Evolutionary conservation across 2,329 filamentous ascomycete genomes (phyloP), one percentile per base, ranked within the genome.

Genomic region (Ophiostoma australiae): DNA sequence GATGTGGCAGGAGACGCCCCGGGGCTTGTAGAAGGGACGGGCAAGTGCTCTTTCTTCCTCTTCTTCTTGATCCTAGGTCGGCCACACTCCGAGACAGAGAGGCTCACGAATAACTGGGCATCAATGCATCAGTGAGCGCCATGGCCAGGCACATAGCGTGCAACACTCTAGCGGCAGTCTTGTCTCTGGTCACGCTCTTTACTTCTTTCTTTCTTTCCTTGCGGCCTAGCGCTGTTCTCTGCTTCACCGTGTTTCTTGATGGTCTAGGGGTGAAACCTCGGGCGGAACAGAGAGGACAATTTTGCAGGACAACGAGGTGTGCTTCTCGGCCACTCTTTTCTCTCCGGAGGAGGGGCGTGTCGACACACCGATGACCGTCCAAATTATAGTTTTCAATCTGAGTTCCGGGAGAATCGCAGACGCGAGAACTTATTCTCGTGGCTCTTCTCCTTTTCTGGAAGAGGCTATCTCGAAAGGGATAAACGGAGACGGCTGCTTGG

Each of bases 351-450:
- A n/a, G 13, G 5, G 2, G 68, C 31, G 35, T 23, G 52, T 58
- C 23, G 35, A 55, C 8, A 4, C 1, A 75, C 76, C 74, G 6
- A 73, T 78, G 77, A 79, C 72, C 73, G 73, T 68, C 73, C 72
- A 71, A 70, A 69, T 67, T 72, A 73, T 80, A 80, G 79, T 80
- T 80, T 80, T 80, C 79, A 80, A 80, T 80, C 79, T 74, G 79
- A 80, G 79, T 73, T 70, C 69, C 63, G 72, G 73, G 72, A 55
- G 69, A 72, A 73, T 73, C 69, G 72, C 37, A 73, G 72, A 73
- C 72, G 44, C 37, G 67, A 69, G 8, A 20, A 1, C 44, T 48
- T 20, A 17, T 20, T 48, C 23, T 61, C 63, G 31, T 69, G 73
- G 70, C 72, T 73, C 71, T 73, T 73, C 31, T 72, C 72, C 68